These are phyloP conservation scores for Phytophthora quininea DNA, from an alignment of 352 stramenopile species.

Conservation along the genomic window DNA sequence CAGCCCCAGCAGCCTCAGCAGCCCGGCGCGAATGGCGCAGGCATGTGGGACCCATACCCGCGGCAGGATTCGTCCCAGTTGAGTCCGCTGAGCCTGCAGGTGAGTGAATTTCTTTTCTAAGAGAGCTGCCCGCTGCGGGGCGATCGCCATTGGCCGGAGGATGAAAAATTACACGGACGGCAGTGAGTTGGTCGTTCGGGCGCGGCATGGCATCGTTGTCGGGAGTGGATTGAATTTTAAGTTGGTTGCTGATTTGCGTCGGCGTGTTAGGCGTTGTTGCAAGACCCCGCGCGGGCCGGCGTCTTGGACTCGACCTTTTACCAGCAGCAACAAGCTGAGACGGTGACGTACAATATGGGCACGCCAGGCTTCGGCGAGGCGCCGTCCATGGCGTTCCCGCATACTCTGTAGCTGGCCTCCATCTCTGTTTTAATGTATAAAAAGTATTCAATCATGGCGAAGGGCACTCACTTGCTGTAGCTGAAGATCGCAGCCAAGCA, in stretches of 20 bases:
- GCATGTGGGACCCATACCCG: constrained; percentile 50
- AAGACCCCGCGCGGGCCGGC: constrained; percentile 36
- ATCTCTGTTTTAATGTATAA: constrained; percentile 4
- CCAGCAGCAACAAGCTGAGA: constrained; percentile 21
- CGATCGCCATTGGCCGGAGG: constrained; percentile 15
- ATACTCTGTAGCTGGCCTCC: constrained; percentile 23
- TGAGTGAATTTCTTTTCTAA: constrained; percentile 62
- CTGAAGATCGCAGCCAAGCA: too few species aligned
- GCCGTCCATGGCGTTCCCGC: constrained; percentile 19
- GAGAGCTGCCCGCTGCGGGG: constrained; percentile 9
- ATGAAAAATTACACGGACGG: constrained; percentile 13
- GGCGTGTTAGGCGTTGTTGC: constrained; percentile 42
- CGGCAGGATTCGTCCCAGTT: constrained; percentile 46
- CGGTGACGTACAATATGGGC: constrained; percentile 30
- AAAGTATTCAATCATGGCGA: background rate
- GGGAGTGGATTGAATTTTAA: constrained; percentile 22
- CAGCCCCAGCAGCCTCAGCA: constrained; percentile 32
- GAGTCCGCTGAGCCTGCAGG: constrained; percentile 53
- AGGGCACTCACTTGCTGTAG: too few species aligned
- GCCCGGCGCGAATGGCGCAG: constrained; percentile 21
- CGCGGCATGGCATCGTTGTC: constrained; percentile 14
- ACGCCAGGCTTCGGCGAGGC: constrained; percentile 24
- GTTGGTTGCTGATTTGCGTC: constrained; percentile 36
- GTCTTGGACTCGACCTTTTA: constrained; percentile 40
- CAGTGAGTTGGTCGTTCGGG: constrained; percentile 9